Evolutionary conservation across 1,284 basidiomycete species (phyloP), one percentile per base, ranked within the genome.

Genomic region (Thelephora terrestris): DNA sequence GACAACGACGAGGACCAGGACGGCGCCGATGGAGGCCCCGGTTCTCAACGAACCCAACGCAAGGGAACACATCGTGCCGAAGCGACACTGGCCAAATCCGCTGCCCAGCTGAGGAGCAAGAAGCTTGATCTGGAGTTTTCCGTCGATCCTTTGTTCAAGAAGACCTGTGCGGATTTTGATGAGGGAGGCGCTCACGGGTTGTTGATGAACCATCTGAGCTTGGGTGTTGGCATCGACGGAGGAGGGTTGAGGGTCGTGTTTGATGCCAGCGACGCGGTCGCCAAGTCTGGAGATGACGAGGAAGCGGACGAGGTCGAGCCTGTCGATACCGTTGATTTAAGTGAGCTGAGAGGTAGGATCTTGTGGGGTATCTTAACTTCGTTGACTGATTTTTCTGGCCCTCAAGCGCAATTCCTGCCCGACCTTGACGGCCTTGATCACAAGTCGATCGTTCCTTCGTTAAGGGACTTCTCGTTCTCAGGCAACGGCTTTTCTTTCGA

Each of bases 151-250:
- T 71, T 99, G 25, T 99, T 99, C 73, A 90, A 84, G 67, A 99
- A 99, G 74, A 99, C 96, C 0, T 93, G 85, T 55, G 96, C 91
- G 18, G 96, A 99, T 63, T 99, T 99, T 63, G 95, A 99, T 64
- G 96, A 99, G 65, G 96, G 95, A 39, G 95, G 95, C 47, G 95
- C 95, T 0, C 87, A 91, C 53, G 95, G 95, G 7, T 65, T 96
- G 46, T 70, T 96, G 36, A 93, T 95, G 91, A 96, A 96, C 61
- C 92, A 95, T 60, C 71, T 94, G 37, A 76, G 77, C 47, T 58
- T 89, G 49, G 85, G 83, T 16, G 69, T 83, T 3, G 88, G 89
- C 5, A 79, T 80, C 18, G 91, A 96, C 54, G 84, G 87, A 4
- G 81, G 79, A 34, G 12, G 12, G 29, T 76, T 96, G 61, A 76